Evolutionary conservation across 1,284 basidiomycete species (phyloP), one percentile per base, ranked within the genome.

Genomic region (Cutaneotrichosporon sp.): DNA sequence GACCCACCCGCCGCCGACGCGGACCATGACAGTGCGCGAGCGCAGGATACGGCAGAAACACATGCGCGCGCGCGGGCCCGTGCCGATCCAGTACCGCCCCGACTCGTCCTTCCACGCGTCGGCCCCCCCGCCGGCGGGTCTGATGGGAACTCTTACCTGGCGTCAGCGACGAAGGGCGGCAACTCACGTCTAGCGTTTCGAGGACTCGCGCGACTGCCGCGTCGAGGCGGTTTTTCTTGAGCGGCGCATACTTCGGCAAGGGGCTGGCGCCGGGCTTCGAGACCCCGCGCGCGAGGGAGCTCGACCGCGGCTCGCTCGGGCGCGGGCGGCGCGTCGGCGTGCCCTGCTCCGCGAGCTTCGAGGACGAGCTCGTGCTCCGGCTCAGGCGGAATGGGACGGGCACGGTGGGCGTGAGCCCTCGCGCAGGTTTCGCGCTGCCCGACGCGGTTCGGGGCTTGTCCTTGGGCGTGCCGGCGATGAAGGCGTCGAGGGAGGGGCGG

Each of bases 21-120:
- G 83, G 35, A 96, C 90, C 91, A 96, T 94, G 57, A 94, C 91
- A 0, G 87, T 92, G 61, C 89, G 86, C 3, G 87, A 90, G n/a
- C 89, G 83, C 31, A 94, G 75, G 51, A 94, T 93, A 19, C 91
- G 82, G 71, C 90, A 93, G 70, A 92, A 94, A 71, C 88, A 73
- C 17, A 93, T 77, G 68, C 85, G 90, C 2, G 90, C 73, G 4
- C 66, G 83, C 46, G 90, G 87, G 59, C 87, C 82, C 59, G 88
- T 84, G 10, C 91, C 91, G 63, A 96, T 94, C 89, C 89, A 93
- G 69, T 96, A 96, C 67, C 90, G 90, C 16, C 91, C 91, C 55
- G 88, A 90, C 72, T 90, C 85, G 68, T 92, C 90, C 67, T 84
- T 85, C 88, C 88, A 91, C 42, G 20, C 61, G 16, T 68, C 60